phyloP scores from a whole-genome alignment of 2,329 filamentous ascomycete species.

The Penicillium janthinellum region DNA sequence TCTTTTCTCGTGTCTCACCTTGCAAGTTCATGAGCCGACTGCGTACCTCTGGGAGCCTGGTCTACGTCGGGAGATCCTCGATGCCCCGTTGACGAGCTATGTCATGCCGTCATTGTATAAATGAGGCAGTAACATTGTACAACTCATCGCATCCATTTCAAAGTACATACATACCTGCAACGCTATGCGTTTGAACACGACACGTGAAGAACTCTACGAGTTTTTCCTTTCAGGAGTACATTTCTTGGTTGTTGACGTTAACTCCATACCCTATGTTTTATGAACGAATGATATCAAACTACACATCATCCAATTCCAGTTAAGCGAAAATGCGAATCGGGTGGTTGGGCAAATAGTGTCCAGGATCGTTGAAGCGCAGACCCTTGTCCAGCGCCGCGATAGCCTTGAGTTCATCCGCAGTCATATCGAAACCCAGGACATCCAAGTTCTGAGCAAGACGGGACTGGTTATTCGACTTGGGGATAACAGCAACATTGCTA shows the following conservation, averaged over 20 bases:
- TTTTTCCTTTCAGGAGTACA: not conserved
- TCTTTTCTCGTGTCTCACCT: constrained; percentile 39
- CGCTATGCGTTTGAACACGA: not conserved
- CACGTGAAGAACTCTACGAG: not conserved
- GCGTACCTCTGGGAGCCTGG: constrained; percentile 35
- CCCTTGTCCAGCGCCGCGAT: not conserved
- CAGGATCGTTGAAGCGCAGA: not conserved
- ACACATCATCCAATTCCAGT: not conserved
- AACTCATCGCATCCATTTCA: too few relatives aligned
- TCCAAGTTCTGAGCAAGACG: constrained; percentile 15
- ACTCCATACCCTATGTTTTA: not conserved
- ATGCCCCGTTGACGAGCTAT: constrained; percentile 41
- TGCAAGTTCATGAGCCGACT: constrained; percentile 28
- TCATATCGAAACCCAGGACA: constrained; percentile 4
- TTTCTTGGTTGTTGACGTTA: not conserved
- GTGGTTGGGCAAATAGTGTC: constrained; percentile 6
- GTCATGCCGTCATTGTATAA: constrained; percentile 27
- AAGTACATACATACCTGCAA: not conserved
- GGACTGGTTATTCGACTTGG: constrained; percentile 14
- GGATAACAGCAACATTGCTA: constrained; percentile 10
- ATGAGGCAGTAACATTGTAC: not conserved
- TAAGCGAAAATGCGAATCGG: constrained; percentile 15
- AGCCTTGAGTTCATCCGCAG: not conserved
- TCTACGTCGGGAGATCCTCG: constrained; percentile 40
- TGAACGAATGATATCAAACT: not conserved